Conservation (phyloP, 2,329 filamentous ascomycete species). For the Cladosporium sp. region DNA sequence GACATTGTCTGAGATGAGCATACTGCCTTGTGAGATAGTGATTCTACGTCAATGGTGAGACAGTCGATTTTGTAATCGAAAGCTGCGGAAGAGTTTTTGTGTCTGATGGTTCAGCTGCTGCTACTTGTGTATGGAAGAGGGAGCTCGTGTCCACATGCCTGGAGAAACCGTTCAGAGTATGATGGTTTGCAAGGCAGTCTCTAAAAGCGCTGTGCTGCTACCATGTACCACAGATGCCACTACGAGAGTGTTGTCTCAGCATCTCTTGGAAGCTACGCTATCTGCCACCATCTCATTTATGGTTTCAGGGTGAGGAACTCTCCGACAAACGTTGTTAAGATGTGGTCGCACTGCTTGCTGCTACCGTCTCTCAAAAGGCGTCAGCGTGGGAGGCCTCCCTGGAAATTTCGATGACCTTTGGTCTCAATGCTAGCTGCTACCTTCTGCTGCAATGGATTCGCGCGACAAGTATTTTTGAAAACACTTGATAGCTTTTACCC, state of each 20-base stretch:
- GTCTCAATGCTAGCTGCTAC: too few relatives aligned
- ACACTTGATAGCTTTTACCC: not conserved
- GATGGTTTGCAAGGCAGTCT: not conserved
- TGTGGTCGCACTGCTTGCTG: too few relatives aligned
- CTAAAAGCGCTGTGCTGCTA: not conserved
- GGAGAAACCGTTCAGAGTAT: too few relatives aligned
- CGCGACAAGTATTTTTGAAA: not conserved
- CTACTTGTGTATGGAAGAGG: too few relatives aligned
- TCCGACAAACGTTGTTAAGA: too few relatives aligned
- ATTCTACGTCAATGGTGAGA: not conserved
- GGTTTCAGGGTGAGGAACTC: too few relatives aligned
- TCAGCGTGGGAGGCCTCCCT: too few relatives aligned
- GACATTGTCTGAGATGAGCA: not conserved
- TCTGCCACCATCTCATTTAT: not conserved
- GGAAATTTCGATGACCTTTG: too few relatives aligned
- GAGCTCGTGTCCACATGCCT: too few relatives aligned
- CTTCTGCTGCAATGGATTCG: not conserved
- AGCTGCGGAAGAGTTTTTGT: too few relatives aligned
- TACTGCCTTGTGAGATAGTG: not conserved
- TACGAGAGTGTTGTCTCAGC: not conserved
- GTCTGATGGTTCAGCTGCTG: too few relatives aligned
- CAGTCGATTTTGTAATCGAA: not conserved
- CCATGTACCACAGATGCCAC: not conserved
- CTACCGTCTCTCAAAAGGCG: too few relatives aligned
- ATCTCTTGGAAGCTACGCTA: not conserved